Evolutionary conservation across 768 basidiomycete genomes (phyloP).

Genomic region (Hericium erinaceus): DNA sequence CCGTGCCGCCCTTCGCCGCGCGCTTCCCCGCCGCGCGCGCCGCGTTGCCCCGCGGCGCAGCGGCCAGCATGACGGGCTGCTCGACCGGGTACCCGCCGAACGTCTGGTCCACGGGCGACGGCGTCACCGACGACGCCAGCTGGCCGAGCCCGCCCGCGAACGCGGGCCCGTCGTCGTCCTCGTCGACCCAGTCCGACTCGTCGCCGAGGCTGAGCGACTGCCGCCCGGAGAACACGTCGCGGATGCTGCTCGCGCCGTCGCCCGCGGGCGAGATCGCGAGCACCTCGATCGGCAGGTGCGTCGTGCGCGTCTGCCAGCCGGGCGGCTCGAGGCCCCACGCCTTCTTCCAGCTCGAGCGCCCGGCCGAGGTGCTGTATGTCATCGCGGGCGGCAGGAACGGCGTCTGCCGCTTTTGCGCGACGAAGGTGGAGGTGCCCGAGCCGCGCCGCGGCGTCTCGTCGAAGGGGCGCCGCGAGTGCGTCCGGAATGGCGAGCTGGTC

Average conservation of each 20-base stretch:
- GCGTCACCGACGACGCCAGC: constrained; percentile 10
- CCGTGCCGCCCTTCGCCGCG: constrained; percentile 6
- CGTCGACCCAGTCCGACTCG: constrained; percentile 84
- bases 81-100: constrained; percentile 9
- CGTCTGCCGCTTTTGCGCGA: constrained; percentile 75
- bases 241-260: constrained; percentile 34
- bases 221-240: constrained; percentile 77
- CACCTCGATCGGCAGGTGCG: constrained; percentile 68
- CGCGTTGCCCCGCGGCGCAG: constrained; percentile 25
- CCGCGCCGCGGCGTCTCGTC: constrained; percentile 38
- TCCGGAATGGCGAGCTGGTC: constrained; percentile 55
- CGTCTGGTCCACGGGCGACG: constrained; percentile 2
- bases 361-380: constrained; percentile 33
- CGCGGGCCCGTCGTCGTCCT: constrained; percentile 63
- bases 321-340: constrained; percentile 84
- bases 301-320: constrained; percentile 63
- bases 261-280: constrained; percentile 49
- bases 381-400: constrained; percentile 49
- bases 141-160: constrained; percentile 80
- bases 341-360: constrained; percentile 81
- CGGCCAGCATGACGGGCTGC: not conserved
- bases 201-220: constrained; percentile 54
- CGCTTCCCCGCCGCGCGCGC: constrained; percentile 9
- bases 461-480: constrained; percentile 35
- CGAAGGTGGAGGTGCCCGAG: constrained; percentile 48